These are phyloP conservation scores for Thyridium curvatum DNA, from an alignment of 2,329 filamentous ascomycete genomes.

Conservation along the genomic window DNA sequence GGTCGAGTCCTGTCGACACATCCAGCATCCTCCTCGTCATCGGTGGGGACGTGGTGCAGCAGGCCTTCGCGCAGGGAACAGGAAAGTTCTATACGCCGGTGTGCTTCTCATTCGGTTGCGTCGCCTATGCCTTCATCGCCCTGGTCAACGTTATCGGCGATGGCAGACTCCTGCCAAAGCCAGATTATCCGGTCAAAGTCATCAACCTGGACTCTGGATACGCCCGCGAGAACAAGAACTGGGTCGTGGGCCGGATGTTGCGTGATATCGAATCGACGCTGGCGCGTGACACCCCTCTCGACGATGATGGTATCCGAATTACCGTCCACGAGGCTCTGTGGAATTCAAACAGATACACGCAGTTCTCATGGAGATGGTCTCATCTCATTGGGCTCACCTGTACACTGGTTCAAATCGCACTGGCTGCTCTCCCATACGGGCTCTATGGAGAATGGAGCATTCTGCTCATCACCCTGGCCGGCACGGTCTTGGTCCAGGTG, in stretches of 20 bases:
- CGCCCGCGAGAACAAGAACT: constrained; percentile 8
- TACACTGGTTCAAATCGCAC: constrained; percentile 21
- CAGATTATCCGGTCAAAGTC: constrained; percentile 12
- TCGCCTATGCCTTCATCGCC: constrained; percentile 12
- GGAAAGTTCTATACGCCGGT: constrained; percentile 10
- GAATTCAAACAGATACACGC: constrained; percentile 14
- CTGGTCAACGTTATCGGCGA: constrained; percentile 11
- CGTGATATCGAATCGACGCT: constrained; percentile 5
- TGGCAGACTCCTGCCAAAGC: constrained; percentile 8
- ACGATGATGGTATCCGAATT: constrained; percentile 8
- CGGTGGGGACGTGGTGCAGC: constrained; percentile 12
- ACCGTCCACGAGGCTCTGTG: constrained; percentile 14
- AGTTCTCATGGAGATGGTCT: constrained; percentile 6
- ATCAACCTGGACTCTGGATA: constrained; percentile 14
- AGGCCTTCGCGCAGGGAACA: constrained; percentile 10
- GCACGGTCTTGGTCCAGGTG: constrained; percentile 26
- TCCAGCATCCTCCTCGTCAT: constrained; percentile 11
- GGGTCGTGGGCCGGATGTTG: constrained; percentile 7
- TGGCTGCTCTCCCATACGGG: constrained; percentile 25
- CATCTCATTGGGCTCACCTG: constrained; percentile 14
- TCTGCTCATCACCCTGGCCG: constrained; percentile 28
- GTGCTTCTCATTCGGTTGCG: constrained; percentile 16
- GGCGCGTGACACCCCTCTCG: not conserved
- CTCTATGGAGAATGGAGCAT: constrained; percentile 28
- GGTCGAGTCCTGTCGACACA: constrained; percentile 1